Percentiles rank a stretch among this genome's conserved stretches.
These are phyloP conservation scores for Plasmodium cynomolgi DNA, from an alignment of 169 alveolate species.

Conservation along the genomic window DNA sequence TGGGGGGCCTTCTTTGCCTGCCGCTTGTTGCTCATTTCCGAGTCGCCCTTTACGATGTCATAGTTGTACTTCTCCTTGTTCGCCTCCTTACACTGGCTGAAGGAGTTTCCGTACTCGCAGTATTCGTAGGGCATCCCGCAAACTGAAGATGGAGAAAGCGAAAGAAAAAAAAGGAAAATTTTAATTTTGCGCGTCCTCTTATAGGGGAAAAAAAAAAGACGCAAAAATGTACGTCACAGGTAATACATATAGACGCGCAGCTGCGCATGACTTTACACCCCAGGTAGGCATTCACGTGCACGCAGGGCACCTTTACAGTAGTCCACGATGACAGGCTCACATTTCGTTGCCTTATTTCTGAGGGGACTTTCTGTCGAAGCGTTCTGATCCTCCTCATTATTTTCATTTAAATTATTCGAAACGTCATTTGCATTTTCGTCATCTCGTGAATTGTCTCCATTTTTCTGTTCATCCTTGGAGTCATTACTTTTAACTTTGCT, in stretches of 20 bases:
- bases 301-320: conserved; percentile 63
- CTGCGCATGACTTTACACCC: background rate
- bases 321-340: conserved; percentile 55
- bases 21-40: conserved; percentile 24
- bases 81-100: conserved; percentile 81
- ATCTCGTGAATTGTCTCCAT: background rate
- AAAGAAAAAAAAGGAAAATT: background rate
- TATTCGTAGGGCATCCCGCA: conserved; percentile 91
- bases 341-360: background rate
- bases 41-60: background rate
- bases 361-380: background rate
- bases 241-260: background rate
- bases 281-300: background rate
- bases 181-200: background rate
- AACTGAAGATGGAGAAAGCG: background rate
- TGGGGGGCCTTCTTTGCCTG: conserved; percentile 24
- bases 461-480: background rate
- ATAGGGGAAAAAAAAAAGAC: background rate
- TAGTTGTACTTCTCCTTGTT: conserved; percentile 76
- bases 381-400: background rate
- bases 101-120: conserved; percentile 89
- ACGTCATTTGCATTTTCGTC: conserved; percentile 7
- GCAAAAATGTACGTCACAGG: background rate
- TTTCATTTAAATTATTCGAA: conserved; percentile 7
- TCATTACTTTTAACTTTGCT: background rate